Conservation (phyloP, 2,329 filamentous ascomycete species). For the Beauveria bassiana region DNA sequence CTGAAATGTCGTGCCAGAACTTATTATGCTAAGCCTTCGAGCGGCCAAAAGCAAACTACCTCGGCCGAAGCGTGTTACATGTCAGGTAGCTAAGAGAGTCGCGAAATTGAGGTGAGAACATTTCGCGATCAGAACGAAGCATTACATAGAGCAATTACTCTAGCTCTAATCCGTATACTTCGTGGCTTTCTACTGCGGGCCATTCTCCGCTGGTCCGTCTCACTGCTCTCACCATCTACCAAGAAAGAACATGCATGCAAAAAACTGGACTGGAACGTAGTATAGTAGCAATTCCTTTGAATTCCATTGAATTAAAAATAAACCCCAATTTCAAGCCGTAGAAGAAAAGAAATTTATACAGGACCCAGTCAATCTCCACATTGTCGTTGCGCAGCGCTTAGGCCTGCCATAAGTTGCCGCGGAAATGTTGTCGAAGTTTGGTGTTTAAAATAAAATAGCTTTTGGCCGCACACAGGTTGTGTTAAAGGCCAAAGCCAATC, state of each 20-base stretch:
- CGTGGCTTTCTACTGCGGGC: too few relatives aligned
- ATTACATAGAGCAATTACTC: too few relatives aligned
- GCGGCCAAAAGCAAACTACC: too few relatives aligned
- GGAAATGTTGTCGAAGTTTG: not conserved
- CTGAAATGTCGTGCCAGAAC: too few relatives aligned
- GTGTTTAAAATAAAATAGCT: not conserved
- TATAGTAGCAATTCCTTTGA: not conserved
- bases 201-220: not conserved
- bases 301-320: not conserved
- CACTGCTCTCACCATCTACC: not conserved
- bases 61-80: too few relatives aligned
- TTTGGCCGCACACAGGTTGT: not conserved
- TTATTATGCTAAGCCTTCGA: too few relatives aligned
- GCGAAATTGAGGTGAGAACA: too few relatives aligned
- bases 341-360: slow-evolving; percentile 4
- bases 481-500: not conserved
- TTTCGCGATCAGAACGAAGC: too few relatives aligned
- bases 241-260: not conserved
- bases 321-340: not conserved
- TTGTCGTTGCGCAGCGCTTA: not conserved
- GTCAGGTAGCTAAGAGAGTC: too few relatives aligned
- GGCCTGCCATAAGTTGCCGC: not conserved
- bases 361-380: not conserved
- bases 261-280: not conserved
- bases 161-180: too few relatives aligned